phyloP scores from a whole-genome alignment of 176 grass and related monocot genomes.

The Sorghum bicolor region DNA sequence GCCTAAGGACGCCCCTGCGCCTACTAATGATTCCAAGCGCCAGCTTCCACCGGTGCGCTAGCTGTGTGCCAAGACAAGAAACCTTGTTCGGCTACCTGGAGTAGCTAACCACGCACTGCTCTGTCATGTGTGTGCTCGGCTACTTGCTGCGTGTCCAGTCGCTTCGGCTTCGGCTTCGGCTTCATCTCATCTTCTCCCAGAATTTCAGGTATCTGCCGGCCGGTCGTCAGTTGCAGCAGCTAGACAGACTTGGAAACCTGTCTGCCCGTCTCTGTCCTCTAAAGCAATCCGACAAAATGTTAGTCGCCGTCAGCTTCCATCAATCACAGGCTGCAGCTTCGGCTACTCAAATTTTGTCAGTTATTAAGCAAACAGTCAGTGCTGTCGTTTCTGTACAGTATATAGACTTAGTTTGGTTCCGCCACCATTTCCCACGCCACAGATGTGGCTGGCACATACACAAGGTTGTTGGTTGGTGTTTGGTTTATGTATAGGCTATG shows the following conservation, averaged over 20 bases:
- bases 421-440: no score
- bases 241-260: neutral
- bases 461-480: no score
- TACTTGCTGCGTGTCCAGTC: neutral
- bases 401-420: no score
- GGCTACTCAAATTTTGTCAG: neutral
- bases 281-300: neutral
- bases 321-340: neutral
- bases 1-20: no score
- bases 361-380: neutral
- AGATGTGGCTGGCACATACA: no score
- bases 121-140: neutral
- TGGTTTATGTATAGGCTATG: no score
- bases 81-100: neutral
- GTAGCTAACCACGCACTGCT: neutral
- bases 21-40: conserved; percentile 33
- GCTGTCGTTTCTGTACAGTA: no score
- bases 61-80: conserved; percentile 5
- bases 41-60: neutral
- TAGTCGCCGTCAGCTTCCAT: neutral
- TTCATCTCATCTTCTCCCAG: neutral
- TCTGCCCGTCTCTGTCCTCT: neutral
- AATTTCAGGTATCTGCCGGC: conserved; percentile 10
- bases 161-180: neutral
- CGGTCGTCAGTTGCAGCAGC: neutral